phyloP scores from a whole-genome alignment of 2,329 filamentous ascomycete species.

The Diatrype stigma region DNA sequence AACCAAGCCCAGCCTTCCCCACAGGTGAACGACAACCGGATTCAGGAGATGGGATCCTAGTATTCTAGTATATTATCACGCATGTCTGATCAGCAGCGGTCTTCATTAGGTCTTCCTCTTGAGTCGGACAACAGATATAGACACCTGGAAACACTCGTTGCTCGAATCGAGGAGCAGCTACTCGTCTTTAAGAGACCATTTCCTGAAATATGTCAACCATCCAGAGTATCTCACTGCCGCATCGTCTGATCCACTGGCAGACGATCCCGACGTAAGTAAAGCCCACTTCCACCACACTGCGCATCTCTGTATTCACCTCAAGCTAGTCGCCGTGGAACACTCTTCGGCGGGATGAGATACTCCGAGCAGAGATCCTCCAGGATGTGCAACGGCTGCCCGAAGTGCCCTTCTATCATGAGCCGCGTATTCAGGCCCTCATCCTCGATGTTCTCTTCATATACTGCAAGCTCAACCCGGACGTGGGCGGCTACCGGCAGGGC shows the following conservation, averaged over 20 bases:
- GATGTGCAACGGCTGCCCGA: conserved; percentile 94
- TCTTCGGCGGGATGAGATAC: conserved; percentile 76
- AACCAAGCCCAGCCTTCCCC: background rate
- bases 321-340: conserved; percentile 83
- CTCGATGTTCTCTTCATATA: conserved; percentile 90
- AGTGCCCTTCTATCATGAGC: conserved; percentile 82
- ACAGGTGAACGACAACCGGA: too few relatives aligned
- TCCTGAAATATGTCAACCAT: conserved; percentile 77
- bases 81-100: conserved; percentile 3
- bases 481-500: conserved; percentile 90
- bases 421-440: conserved; percentile 73
- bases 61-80: too few relatives aligned
- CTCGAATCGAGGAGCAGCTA: conserved; percentile 71
- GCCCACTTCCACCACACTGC: conserved; percentile 11
- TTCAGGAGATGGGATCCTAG: too few relatives aligned
- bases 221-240: conserved; percentile 72
- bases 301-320: conserved; percentile 10
- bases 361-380: conserved; percentile 85
- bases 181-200: conserved; percentile 64
- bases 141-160: conserved; percentile 66
- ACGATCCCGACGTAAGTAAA: conserved; percentile 58
- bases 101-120: conserved; percentile 69
- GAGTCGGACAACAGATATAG: conserved; percentile 61
- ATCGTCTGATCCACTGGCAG: conserved; percentile 76
- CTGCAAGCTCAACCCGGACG: conserved; percentile 82